Conservation (phyloP, 495 filamentous ascomycete genomes). For the Aspergillus haitiensis region DNA sequence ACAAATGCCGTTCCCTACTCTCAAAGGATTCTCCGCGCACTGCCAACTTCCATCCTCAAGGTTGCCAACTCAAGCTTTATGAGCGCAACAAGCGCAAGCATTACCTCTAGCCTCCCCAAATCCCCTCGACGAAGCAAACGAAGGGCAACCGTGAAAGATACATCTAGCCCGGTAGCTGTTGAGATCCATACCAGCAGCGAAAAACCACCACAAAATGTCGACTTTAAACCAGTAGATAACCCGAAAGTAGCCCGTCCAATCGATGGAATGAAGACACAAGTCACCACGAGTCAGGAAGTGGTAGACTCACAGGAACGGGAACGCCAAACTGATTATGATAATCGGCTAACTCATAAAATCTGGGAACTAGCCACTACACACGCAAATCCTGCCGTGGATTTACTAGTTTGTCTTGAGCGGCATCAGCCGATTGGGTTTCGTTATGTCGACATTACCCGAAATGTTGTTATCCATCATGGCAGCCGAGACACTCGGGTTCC, state of each 20-base stretch:
- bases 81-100: conserved; percentile 83
- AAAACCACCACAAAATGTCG: conserved; percentile 54
- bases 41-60: conserved; percentile 89
- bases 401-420: conserved; percentile 90
- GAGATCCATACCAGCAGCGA: conserved; percentile 37
- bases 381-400: conserved; percentile 90
- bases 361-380: conserved; percentile 93
- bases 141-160: conserved; percentile 53
- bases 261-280: conserved; percentile 19
- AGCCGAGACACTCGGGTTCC: conserved; percentile 89
- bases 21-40: conserved; percentile 84
- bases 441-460: conserved; percentile 90
- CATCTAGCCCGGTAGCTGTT: conserved; percentile 26
- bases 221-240: conserved; percentile 23
- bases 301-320: conserved; percentile 53
- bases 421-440: conserved; percentile 91
- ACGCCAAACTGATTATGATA: conserved; percentile 78
- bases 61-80: conserved; percentile 95
- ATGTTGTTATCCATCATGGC: conserved; percentile 92
- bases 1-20: conserved; percentile 85
- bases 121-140: conserved; percentile 64
- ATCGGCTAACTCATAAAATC: conserved; percentile 82
- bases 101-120: conserved; percentile 80
- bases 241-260: conserved; percentile 23
- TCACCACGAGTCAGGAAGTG: conserved; percentile 4